Conservation (phyloP, 116 monocot genomes). For the Papilionanthe hybrid region DNA sequence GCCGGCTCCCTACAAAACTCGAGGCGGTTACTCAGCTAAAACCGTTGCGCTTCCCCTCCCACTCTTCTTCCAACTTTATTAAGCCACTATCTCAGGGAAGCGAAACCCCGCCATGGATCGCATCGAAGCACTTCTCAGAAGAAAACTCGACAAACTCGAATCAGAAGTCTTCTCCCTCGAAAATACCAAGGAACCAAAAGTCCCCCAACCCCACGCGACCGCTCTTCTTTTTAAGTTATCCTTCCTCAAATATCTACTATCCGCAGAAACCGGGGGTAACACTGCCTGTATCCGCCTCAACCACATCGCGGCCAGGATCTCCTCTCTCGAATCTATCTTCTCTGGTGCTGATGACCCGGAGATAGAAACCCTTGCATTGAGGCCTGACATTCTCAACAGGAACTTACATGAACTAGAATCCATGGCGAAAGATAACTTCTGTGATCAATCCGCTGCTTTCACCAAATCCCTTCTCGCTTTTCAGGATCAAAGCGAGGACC, state of each 20-base stretch:
- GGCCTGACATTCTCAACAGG: background rate
- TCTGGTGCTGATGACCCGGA: background rate
- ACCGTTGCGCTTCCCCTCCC: background rate
- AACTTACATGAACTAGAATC: background rate
- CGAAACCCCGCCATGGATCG: background rate
- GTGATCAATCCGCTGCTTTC: background rate
- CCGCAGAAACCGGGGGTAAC: background rate
- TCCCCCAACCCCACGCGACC: background rate
- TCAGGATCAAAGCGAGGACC: background rate
- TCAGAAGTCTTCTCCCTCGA: background rate
- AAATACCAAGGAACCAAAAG: background rate
- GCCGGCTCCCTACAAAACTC: background rate
- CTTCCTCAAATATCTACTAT: background rate
- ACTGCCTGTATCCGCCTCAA: background rate
- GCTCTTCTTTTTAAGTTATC: background rate
- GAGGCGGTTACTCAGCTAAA: background rate
- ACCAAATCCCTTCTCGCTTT: background rate
- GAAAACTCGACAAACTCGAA: background rate
- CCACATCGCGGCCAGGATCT: background rate
- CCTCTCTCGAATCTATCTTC: background rate
- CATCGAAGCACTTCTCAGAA: background rate
- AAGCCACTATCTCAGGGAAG: background rate
- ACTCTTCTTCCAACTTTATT: background rate
- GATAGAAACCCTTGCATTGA: background rate
- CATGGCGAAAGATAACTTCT: background rate